Percentiles rank a stretch among this genome's conserved stretches.
Conservation (phyloP, 768 basidiomycete genomes). For the Filobasidium floriforme region DNA sequence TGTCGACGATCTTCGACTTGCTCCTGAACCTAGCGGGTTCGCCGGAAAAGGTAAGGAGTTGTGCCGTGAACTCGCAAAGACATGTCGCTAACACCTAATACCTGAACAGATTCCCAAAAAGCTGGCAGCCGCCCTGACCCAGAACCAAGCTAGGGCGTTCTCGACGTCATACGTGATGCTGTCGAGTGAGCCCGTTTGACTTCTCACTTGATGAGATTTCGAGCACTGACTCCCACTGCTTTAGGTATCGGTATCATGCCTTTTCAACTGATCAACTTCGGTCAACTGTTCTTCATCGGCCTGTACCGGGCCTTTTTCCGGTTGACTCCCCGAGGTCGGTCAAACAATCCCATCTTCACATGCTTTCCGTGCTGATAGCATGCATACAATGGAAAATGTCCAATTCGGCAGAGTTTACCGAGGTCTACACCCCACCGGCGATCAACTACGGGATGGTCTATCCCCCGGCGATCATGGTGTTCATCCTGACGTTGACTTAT, state of each 20-base stretch:
- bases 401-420: slow-evolving; percentile 67
- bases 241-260: slow-evolving; percentile 89
- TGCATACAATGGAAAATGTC: too few relatives aligned
- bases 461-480: slow-evolving; percentile 91
- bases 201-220: not conserved
- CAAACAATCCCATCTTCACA: not conserved
- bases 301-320: slow-evolving; percentile 70
- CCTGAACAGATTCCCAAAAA: slow-evolving; percentile 67
- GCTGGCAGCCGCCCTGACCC: slow-evolving; percentile 70
- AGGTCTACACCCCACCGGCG: slow-evolving; percentile 94
- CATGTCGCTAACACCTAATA: not conserved
- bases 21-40: slow-evolving; percentile 85
- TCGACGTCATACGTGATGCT: slow-evolving; percentile 51
- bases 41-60: slow-evolving; percentile 58
- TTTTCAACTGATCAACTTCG: slow-evolving; percentile 83
- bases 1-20: slow-evolving; percentile 84
- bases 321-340: slow-evolving; percentile 77
- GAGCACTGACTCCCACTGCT: not conserved
- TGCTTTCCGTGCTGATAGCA: not conserved
- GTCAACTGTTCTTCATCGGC: slow-evolving; percentile 71
- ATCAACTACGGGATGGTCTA: slow-evolving; percentile 97
- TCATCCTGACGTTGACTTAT: slow-evolving; percentile 88
- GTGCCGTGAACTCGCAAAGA: not conserved
- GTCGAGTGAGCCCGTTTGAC: slow-evolving; percentile 33
- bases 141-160: slow-evolving; percentile 53